Evolutionary conservation across 2,329 filamentous ascomycete genomes (phyloP), one percentile per base, ranked within the genome.

Genomic region (Aspergillus neoniger): DNA sequence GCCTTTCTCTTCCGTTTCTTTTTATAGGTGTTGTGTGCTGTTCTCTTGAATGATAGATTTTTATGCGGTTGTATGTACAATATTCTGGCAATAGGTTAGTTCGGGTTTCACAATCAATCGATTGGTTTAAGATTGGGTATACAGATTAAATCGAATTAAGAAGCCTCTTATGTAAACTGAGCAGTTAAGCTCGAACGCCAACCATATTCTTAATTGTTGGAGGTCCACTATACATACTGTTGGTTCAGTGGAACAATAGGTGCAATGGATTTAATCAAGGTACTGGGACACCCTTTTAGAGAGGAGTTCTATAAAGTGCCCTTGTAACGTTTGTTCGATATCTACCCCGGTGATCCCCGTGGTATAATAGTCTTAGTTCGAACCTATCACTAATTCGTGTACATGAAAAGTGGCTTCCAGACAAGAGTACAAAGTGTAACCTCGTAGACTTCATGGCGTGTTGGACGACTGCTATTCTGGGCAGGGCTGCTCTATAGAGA

Each of bases 61-160:
- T 61, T 49, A 59, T 61, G 61, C 54, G 51, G 49, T 51, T 60
- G 57, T 21, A 61, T 67, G 66, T 69, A 69, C 66, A 65, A 60
- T 67, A 68, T 56, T 58, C 56, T 62, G 59, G 58, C 55, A 52
- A 48, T 43, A 49, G 38, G 55, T 58, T 43, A 30, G 47, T 23
- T 32, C 47, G 25, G 47, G 25, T 5, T 28, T 30, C 19, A 12
- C 21, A 49, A 23, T 54, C 19, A 17, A 55, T 32, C 55, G 28
- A 44, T 30, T 23, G 19, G 49, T 10, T 44, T 30, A 30, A 30
- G 10, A 44, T 44, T 44, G 19, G 17, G n/a, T 21, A 19, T 44
- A 21, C 10, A 14, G 17, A 44, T 6, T 23, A 44, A 4, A 1
- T 14, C 19, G 10, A 14, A 9, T 12, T 1, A 12, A 9, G 17